Evolutionary conservation across 306 rosid genomes (phyloP).

Genomic region (Inga leiocalycina): DNA sequence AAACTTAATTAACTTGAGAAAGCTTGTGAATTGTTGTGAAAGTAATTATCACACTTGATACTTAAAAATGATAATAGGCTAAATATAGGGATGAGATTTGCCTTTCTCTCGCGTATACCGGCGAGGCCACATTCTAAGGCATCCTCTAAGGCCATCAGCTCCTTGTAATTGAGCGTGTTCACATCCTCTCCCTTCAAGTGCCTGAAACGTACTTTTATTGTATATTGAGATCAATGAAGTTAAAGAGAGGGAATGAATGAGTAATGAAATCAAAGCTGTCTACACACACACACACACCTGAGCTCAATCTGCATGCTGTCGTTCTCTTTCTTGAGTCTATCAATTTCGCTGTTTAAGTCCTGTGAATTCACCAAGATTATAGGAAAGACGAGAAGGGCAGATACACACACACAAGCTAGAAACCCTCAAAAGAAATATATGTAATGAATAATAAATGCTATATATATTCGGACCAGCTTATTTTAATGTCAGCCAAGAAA

Average conservation of each 20-base stretch:
- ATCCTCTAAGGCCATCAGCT: conserved; percentile 49
- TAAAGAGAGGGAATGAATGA: not conserved
- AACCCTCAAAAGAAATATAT: conserved; percentile 6
- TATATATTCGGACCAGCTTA: not conserved
- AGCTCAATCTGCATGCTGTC: conserved; percentile 76
- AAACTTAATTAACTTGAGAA: not conserved
- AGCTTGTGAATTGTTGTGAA: too few species aligned
- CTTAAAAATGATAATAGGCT: too few species aligned
- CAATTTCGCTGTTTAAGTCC: conserved; percentile 68
- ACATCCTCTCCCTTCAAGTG: conserved; percentile 73
- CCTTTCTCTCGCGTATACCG: conserved; percentile 48
- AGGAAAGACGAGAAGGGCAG: not conserved
- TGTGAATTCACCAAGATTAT: conserved; percentile 34
- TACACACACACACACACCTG: conserved; percentile 35
- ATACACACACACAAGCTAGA: not conserved
- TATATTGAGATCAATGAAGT: not conserved
- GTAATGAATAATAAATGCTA: not conserved
- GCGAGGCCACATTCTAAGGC: conserved; percentile 58
- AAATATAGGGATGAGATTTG: not conserved
- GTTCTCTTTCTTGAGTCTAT: conserved; percentile 75
- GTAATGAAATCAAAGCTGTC: not conserved
- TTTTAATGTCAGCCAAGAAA: not conserved
- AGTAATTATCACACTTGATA: too few species aligned
- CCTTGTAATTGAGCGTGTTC: conserved; percentile 47
- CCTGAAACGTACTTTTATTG: conserved; percentile 36